Conservation (phyloP, 2,329 filamentous ascomycete species). For the Mariannaea elegans region DNA sequence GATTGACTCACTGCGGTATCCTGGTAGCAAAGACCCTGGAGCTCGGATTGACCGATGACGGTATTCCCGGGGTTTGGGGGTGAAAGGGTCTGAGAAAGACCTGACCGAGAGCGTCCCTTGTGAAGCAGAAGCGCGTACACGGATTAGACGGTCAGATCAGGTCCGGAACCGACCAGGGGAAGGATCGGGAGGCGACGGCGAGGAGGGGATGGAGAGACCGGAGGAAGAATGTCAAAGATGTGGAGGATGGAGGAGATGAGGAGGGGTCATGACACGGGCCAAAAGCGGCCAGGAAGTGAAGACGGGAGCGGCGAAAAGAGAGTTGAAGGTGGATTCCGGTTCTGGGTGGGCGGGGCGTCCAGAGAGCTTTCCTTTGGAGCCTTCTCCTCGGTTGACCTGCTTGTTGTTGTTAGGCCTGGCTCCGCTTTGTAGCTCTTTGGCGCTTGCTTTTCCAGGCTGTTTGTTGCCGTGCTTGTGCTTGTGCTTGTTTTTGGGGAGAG, state of each 20-base stretch:
- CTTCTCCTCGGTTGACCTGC: conserved; percentile 2
- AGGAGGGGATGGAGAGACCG: not conserved
- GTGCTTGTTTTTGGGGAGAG: not conserved
- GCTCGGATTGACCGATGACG: conserved; percentile 23
- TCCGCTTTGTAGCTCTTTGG: conserved; percentile 26
- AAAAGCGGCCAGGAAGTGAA: conserved; percentile 19
- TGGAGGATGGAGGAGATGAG: conserved; percentile 12
- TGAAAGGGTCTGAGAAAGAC: conserved; percentile 1
- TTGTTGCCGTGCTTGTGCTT: not conserved
- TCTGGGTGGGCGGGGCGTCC: conserved; percentile 21
- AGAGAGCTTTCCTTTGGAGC: conserved; percentile 16
- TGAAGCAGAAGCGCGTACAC: conserved; percentile 13
- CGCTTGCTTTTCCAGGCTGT: not conserved
- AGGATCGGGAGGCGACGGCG: conserved; percentile 4
- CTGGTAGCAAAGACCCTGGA: conserved; percentile 11
- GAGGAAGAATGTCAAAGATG: not conserved
- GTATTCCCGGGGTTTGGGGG: conserved; percentile 16
- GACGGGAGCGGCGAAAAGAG: conserved; percentile 15
- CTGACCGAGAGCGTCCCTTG: conserved; percentile 7
- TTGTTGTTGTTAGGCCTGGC: not conserved
- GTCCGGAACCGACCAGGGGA: not conserved
- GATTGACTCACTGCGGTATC: conserved; percentile 21
- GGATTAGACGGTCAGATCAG: conserved; percentile 7
- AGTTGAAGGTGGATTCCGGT: conserved; percentile 29
- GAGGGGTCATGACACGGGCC: conserved; percentile 32